These are phyloP conservation scores for Nigrograna mackinnonii DNA, from an alignment of 2,329 filamentous ascomycete genomes.

Conservation along the genomic window DNA sequence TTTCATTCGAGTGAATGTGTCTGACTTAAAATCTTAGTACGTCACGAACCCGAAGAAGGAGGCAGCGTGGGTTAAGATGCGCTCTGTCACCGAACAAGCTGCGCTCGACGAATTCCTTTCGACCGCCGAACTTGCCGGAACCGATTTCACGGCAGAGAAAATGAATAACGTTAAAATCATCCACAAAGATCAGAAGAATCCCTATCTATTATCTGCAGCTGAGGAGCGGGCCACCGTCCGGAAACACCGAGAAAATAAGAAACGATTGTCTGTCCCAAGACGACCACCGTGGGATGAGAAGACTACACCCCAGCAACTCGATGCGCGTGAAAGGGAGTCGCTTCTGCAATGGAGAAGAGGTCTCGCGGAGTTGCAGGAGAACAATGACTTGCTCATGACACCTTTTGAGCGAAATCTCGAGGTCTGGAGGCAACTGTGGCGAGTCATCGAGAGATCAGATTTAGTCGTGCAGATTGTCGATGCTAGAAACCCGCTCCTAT, in stretches of 20 bases:
- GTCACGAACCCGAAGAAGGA: slow-evolving; percentile 89
- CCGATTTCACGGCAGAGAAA: slow-evolving; percentile 98
- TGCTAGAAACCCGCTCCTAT: slow-evolving; percentile 90
- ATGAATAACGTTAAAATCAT: slow-evolving; percentile 99
- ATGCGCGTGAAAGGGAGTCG: slow-evolving; percentile 75
- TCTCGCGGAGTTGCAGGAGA: slow-evolving; percentile 89
- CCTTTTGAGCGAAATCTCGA: slow-evolving; percentile 97
- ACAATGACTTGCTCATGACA: slow-evolving; percentile 93
- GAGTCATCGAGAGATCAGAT: slow-evolving; percentile 96
- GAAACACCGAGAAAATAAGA: slow-evolving; percentile 82
- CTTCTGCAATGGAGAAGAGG: slow-evolving; percentile 89
- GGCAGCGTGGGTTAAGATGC: slow-evolving; percentile 98
- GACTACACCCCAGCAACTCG: slow-evolving; percentile 83
- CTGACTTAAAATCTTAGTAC: slow-evolving; percentile 61
- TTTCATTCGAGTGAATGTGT: background rate
- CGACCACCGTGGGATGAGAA: slow-evolving; percentile 85
- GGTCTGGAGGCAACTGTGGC: slow-evolving; percentile 97
- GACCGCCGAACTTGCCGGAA: slow-evolving; percentile 95
- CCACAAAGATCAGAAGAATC: slow-evolving; percentile 93
- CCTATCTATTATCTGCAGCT: slow-evolving; percentile 81
- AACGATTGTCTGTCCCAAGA: slow-evolving; percentile 82
- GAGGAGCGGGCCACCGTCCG: slow-evolving; percentile 79
- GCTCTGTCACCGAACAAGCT: slow-evolving; percentile 95
- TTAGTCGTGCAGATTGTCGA: slow-evolving; percentile 98
- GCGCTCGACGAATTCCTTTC: slow-evolving; percentile 95